Base-by-base conservation (phyloP, 768 basidiomycete species). In the Suillus variegatus region DNA sequence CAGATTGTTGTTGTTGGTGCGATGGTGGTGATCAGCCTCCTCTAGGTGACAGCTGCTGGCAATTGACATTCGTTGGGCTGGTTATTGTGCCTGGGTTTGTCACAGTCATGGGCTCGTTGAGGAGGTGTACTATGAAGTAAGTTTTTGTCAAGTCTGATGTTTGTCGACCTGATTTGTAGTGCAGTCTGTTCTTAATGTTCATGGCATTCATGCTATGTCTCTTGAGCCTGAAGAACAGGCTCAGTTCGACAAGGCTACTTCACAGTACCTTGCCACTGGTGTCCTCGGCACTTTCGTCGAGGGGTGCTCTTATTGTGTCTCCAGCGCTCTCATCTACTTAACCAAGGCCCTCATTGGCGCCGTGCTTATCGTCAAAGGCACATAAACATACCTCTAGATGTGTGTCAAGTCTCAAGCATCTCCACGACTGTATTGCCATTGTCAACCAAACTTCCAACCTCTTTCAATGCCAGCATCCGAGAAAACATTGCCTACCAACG, bases 1-100 rank as follows among this genome's bases (percentile, higher is more conserved):
- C 93, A 96, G 73, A 80, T 82, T 38, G 73, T 89, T 43, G 92
- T 95, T 22, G 92, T 96, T 16, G 66, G 77, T 9, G 80, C 91
- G 16, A 97, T 98, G 95, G 83, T 97, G 54, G 74, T 83, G 1
- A 80, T 97, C 3, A 96, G 95, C 9, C 76, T 99, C 25, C 74
- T 92, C n/a, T 99, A 97, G 97, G 96, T 96, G 0, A 82, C 97
- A 75, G 83, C 86, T 2, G 94, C 0, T 99, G 97, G 97, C 89
- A 97, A 78, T 81, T 99, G 69, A 97, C 95, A 0, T 84, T 99
- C 20, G 93, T 92, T 2, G 96, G 95, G 0, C 77, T 98, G 36
- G 94, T 90, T 1, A 85, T 98, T 52, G 93, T 86, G 0, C 96
- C 95, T 0, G 84, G 96, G 13, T 97, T 97, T 71, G 89, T 86